phyloP scores from a whole-genome alignment of 2,329 filamentous ascomycete genomes.

The Diaporthe longicolla region DNA sequence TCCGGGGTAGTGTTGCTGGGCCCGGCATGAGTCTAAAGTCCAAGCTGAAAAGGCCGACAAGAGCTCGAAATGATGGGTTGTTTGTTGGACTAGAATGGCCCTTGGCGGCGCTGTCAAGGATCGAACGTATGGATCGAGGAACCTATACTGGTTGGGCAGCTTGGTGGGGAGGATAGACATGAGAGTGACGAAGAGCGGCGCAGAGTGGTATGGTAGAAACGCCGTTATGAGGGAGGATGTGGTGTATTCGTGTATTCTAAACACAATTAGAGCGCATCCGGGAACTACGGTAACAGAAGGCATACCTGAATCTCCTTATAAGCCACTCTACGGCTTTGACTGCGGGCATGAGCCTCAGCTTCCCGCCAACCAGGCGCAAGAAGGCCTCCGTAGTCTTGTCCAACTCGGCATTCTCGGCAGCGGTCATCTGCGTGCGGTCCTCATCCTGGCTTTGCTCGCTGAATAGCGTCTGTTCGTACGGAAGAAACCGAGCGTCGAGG shows the following conservation, averaged over 20 bases:
- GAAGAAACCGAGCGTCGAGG: conserved; percentile 83
- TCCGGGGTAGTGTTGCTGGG: conserved; percentile 80
- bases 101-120: conserved; percentile 83
- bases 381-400: conserved; percentile 85
- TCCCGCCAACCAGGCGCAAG: conserved; percentile 81
- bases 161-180: conserved; percentile 87
- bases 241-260: conserved; percentile 91
- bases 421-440: conserved; percentile 88
- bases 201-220: conserved; percentile 93
- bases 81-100: conserved; percentile 85
- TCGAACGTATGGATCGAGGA: conserved; percentile 88
- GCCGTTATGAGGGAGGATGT: conserved; percentile 82
- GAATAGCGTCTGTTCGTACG: conserved; percentile 86
- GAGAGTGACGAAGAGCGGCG: conserved; percentile 86
- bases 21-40: conserved; percentile 79
- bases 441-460: conserved; percentile 92
- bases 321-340: conserved; percentile 97
- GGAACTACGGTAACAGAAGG: conserved; percentile 35
- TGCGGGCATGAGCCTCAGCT: conserved; percentile 86
- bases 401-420: conserved; percentile 84
- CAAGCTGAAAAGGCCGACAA: conserved; percentile 84
- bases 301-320: conserved; percentile 86
- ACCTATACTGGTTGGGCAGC: conserved; percentile 82
- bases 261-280: conserved; percentile 41
- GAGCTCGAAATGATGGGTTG: conserved; percentile 82